Conservation (phyloP, 208 protist species). For the Crithidia brevicula region DNA sequence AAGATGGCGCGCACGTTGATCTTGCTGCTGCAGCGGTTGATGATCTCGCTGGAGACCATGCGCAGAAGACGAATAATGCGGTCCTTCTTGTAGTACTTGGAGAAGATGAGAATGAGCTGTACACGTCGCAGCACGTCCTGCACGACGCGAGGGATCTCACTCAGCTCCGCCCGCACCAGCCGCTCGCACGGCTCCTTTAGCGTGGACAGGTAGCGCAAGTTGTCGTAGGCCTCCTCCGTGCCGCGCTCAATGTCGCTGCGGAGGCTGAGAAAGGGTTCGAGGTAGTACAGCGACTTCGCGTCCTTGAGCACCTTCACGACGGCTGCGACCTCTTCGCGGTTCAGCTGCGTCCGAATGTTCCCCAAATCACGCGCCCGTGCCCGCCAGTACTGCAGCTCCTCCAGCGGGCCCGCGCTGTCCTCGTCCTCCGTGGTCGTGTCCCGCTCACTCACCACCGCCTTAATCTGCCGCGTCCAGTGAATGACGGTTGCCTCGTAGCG, state of each 20-base stretch:
- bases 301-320: slow-evolving; percentile 93
- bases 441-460: slow-evolving; percentile 94
- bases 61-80: slow-evolving; percentile 91
- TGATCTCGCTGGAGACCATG: slow-evolving; percentile 97
- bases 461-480: slow-evolving; percentile 99
- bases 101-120: slow-evolving; percentile 94
- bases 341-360: slow-evolving; percentile 95
- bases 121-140: slow-evolving; percentile 90
- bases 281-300: slow-evolving; percentile 95
- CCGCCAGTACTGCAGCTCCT: slow-evolving; percentile 97
- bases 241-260: slow-evolving; percentile 93
- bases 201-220: slow-evolving; percentile 94
- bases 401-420: slow-evolving; percentile 89
- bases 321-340: slow-evolving; percentile 85
- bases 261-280: slow-evolving; percentile 95
- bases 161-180: slow-evolving; percentile 81
- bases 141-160: slow-evolving; percentile 93
- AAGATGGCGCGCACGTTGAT: slow-evolving; percentile 96
- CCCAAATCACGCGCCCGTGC: slow-evolving; percentile 93
- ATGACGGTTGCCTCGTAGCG: slow-evolving; percentile 97
- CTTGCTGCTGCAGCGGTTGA: slow-evolving; percentile 92
- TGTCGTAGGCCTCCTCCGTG: slow-evolving; percentile 95
- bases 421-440: slow-evolving; percentile 36
- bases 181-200: slow-evolving; percentile 94
- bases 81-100: slow-evolving; percentile 96